Evolutionary conservation across 495 filamentous ascomycete species (phyloP), one percentile per base, ranked within the genome.

Genomic region (Penicillium flavigenum): DNA sequence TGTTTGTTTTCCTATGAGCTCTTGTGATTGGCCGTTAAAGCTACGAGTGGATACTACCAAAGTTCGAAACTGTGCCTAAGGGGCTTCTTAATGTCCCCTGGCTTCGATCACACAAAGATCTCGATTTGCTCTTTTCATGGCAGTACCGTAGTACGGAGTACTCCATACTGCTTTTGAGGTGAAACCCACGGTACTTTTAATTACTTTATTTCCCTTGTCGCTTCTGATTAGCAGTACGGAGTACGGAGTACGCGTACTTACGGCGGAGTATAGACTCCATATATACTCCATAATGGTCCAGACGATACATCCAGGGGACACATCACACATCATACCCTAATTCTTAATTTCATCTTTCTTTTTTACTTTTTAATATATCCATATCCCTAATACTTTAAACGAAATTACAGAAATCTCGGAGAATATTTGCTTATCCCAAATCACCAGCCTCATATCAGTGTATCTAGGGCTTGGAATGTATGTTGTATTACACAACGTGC

Each of bases 401-500:
- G 44, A 49, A 4, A 22, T 36, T 42, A 32, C 17, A 29, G 46
- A 8, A 38, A 14, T 12, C 38, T 31, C 60, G 63, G 60, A 63
- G 60, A 62, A 63, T 60, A 62, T 55, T 32, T 60, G 42, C 36
- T 20, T 48, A 17, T 31, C 52, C 38, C 58, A 60, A 34, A 27
- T 41, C 11, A 52, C 65, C 65, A 66, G 63, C 60, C 63, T 59
- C 52, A 17, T 17, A 39, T 39, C 16, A 4, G 36, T n/a, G 36
- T 39, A 39, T 39, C n/a, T 17, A 39, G 36, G 36, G 2, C 36
- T 63, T 61, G 66, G 66, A 69, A 69, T 69, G 27, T 29, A 29
- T 29, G 27, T 64, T 5, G 66, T 64, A 42, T 14, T 9, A 31
- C 26, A 27, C 60, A 60, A 66, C 63, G 66, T 67, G 56, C 66